Evolutionary conservation across 2,329 filamentous ascomycete genomes (phyloP).

Genomic region (Aspergillus sp.): DNA sequence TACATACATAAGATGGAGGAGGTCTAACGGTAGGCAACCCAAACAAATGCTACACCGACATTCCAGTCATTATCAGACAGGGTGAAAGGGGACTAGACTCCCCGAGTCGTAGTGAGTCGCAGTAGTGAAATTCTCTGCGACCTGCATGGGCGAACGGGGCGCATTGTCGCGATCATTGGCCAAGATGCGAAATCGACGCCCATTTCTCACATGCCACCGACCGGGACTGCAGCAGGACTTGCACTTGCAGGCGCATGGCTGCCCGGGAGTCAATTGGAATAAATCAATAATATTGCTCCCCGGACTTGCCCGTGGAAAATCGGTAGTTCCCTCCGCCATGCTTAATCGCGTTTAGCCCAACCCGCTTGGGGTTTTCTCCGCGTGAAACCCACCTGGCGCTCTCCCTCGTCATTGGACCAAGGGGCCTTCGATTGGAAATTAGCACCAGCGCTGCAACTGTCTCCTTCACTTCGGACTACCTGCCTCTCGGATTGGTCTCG

Average conservation of each 20-base stretch:
- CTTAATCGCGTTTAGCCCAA: conserved; percentile 10
- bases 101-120: background rate
- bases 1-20: no score
- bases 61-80: background rate
- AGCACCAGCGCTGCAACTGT: background rate
- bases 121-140: background rate
- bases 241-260: background rate
- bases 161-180: background rate
- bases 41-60: background rate
- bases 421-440: background rate
- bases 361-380: background rate
- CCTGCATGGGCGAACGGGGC: background rate
- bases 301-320: background rate
- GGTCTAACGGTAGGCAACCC: background rate
- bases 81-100: background rate
- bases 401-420: background rate
- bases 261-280: background rate
- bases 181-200: background rate
- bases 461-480: conserved; percentile 7
- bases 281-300: background rate
- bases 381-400: background rate
- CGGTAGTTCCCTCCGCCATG: conserved; percentile 2
- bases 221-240: background rate
- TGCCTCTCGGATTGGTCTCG: conserved; percentile 8
- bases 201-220: background rate